Conservation (phyloP, 768 basidiomycete genomes). For the Boletus bicolor region DNA sequence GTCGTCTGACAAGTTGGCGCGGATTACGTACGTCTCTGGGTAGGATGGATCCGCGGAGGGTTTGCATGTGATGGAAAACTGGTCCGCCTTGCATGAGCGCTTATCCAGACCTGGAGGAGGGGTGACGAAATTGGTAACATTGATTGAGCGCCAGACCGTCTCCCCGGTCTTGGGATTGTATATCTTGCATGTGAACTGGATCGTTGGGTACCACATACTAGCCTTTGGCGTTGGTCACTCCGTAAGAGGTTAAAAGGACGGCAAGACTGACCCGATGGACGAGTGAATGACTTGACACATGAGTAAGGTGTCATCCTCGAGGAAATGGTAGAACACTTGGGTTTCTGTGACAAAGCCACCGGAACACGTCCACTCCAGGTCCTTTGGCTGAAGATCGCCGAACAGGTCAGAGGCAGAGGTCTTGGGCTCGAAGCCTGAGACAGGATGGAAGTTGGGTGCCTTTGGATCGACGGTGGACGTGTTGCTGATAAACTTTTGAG, state of each 20-base stretch:
- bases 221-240: conserved; percentile 10
- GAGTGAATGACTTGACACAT: conserved; percentile 90
- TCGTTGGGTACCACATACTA: conserved; percentile 90
- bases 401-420: conserved; percentile 56
- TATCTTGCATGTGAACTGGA: conserved; percentile 91
- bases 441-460: conserved; percentile 81
- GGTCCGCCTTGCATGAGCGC: conserved; percentile 80
- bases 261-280: conserved; percentile 69
- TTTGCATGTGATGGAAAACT: conserved; percentile 74
- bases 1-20: conserved; percentile 74
- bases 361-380: conserved; percentile 79
- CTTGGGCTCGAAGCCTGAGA: conserved; percentile 49
- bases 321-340: conserved; percentile 78
- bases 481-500: conserved; percentile 40
- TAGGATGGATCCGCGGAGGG: conserved; percentile 50
- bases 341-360: conserved; percentile 90
- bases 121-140: conserved; percentile 74
- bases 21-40: conserved; percentile 77
- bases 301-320: conserved; percentile 74
- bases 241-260: conserved; percentile 4
- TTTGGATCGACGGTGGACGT: conserved; percentile 55
- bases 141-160: conserved; percentile 81
- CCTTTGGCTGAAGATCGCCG: conserved; percentile 72
- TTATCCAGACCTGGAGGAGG: conserved; percentile 79
- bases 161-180: conserved; percentile 75